Conservation (phyloP, 768 basidiomycete genomes). For the Auricularia heimuer region DNA sequence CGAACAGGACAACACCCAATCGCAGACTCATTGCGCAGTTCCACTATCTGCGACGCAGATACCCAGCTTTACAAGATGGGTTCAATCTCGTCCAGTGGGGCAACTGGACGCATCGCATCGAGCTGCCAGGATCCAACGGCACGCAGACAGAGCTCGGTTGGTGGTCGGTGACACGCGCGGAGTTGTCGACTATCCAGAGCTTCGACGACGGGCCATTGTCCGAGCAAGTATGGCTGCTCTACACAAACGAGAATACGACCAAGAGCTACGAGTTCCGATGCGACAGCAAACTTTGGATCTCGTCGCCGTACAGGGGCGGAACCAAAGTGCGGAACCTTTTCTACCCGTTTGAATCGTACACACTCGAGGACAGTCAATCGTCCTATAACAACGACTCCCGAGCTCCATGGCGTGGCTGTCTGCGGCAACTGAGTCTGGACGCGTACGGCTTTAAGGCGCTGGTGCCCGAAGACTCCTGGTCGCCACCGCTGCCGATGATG, state of each 20-base stretch:
- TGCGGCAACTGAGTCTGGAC: constrained; percentile 53
- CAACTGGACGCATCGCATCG: constrained; percentile 73
- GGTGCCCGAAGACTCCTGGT: constrained; percentile 61
- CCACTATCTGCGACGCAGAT: constrained; percentile 55
- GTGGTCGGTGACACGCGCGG: constrained; percentile 69
- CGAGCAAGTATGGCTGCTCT: constrained; percentile 75
- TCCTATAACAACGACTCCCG: constrained; percentile 49
- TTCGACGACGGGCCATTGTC: constrained; percentile 44
- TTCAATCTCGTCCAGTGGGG: constrained; percentile 74
- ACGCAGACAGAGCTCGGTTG: constrained; percentile 81
- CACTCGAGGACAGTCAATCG: constrained; percentile 52
- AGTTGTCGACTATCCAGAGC: constrained; percentile 46
- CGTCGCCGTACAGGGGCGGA: constrained; percentile 62
- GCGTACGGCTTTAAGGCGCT: constrained; percentile 75
- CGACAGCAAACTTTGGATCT: constrained; percentile 53
- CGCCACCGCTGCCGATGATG: constrained; percentile 57
- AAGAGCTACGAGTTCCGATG: constrained; percentile 57
- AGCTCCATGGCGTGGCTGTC: constrained; percentile 68
- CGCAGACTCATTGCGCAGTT: constrained; percentile 69
- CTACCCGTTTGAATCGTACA: constrained; percentile 73
- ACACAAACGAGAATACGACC: constrained; percentile 76
- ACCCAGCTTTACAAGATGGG: constrained; percentile 75
- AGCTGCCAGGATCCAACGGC: constrained; percentile 75
- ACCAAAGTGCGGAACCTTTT: constrained; percentile 63
- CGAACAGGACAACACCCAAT: constrained; percentile 45